Evolutionary conservation across 305 asterid species (phyloP).

Genomic region (Fraxinus nigra): DNA sequence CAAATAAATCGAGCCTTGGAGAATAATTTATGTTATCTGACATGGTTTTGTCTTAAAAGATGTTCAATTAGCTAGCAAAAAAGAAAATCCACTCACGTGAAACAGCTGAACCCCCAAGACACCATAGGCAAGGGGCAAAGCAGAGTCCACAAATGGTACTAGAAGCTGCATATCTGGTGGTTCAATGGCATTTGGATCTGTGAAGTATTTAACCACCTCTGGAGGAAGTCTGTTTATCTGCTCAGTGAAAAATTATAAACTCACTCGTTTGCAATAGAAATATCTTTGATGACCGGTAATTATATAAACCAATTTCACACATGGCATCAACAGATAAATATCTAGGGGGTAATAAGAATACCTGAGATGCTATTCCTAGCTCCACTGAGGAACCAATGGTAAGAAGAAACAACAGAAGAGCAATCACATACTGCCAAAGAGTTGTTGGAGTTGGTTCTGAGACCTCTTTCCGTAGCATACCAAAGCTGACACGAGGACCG

Average conservation of each 20-base stretch:
- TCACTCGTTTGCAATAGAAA: slow-evolving; percentile 16
- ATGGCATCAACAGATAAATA: slow-evolving; percentile 10
- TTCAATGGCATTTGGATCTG: slow-evolving; percentile 92
- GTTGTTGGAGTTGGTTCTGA: slow-evolving; percentile 91
- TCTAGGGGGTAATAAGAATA: slow-evolving; percentile 23
- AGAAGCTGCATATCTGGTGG: slow-evolving; percentile 96
- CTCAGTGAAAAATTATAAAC: slow-evolving; percentile 22
- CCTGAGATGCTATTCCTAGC: slow-evolving; percentile 94
- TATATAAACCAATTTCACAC: not conserved
- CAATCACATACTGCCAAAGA: slow-evolving; percentile 94
- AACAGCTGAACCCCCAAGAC: slow-evolving; percentile 70
- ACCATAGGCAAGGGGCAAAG: slow-evolving; percentile 80
- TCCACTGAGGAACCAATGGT: slow-evolving; percentile 90
- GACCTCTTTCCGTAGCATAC: slow-evolving; percentile 85
- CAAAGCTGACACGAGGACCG: slow-evolving; percentile 97
- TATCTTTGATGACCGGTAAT: not conserved
- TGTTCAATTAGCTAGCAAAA: not conserved
- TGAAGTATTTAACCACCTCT: slow-evolving; percentile 81
- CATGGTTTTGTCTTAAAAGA: not conserved
- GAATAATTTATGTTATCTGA: not conserved
- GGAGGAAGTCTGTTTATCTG: slow-evolving; percentile 92
- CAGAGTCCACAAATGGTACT: slow-evolving; percentile 69
- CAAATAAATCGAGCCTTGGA: not conserved
- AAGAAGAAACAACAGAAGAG: slow-evolving; percentile 75
- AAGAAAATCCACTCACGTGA: slow-evolving; percentile 42